Conservation (phyloP, 116 monocot genomes). For the Zostera marina region DNA sequence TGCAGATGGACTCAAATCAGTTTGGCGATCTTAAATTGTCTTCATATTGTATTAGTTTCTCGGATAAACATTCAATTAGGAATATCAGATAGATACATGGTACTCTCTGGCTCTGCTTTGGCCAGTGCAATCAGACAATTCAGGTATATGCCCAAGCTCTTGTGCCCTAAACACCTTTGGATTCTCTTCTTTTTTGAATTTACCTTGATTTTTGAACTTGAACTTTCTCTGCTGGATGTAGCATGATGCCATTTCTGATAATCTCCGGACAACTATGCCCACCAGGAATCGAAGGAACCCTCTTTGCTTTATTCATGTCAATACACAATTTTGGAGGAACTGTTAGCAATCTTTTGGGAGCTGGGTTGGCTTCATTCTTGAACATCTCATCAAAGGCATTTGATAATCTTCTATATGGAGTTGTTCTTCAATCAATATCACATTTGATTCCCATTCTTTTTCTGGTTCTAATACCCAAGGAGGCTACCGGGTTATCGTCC, state of each 20-base stretch:
- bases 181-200: not conserved
- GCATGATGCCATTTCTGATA: slow-evolving; percentile 83
- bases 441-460: slow-evolving; percentile 46
- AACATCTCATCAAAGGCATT: slow-evolving; percentile 45
- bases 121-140: slow-evolving; percentile 74
- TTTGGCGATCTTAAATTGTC: slow-evolving; percentile 27
- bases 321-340: slow-evolving; percentile 65
- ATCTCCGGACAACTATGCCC: slow-evolving; percentile 73
- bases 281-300: slow-evolving; percentile 84
- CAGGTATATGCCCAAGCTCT: slow-evolving; percentile 26
- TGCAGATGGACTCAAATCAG: slow-evolving; percentile 64
- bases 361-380: slow-evolving; percentile 46
- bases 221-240: slow-evolving; percentile 7
- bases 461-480: slow-evolving; percentile 67
- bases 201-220: not conserved
- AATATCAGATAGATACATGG: slow-evolving; percentile 59
- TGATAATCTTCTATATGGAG: slow-evolving; percentile 39
- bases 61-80: slow-evolving; percentile 28
- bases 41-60: slow-evolving; percentile 47
- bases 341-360: slow-evolving; percentile 53
- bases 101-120: slow-evolving; percentile 57
- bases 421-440: slow-evolving; percentile 30
- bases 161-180: too few species aligned
- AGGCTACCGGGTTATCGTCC: slow-evolving; percentile 36
- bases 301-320: slow-evolving; percentile 87